These are phyloP conservation scores for Pythium dissotocum DNA, from an alignment of 352 stramenopile genomes.

Conservation along the genomic window DNA sequence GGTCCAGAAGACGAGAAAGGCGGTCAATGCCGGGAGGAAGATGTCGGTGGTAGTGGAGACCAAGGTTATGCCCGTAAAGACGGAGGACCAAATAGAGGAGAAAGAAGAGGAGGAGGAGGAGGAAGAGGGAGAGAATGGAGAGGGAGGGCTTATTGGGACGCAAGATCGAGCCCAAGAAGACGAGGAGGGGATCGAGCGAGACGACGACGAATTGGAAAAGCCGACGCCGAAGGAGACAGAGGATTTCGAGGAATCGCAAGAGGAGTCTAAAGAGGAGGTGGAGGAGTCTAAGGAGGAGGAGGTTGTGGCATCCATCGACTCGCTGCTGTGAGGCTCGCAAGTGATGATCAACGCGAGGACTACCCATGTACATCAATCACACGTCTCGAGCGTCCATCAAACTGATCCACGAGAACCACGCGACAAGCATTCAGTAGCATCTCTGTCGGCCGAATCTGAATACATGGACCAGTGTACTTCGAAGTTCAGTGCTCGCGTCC, in stretches of 20 bases:
- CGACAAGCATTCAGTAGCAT: not conserved
- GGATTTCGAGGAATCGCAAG: not conserved
- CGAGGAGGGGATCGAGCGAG: not conserved
- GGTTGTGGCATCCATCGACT: not conserved
- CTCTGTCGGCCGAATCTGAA: not conserved
- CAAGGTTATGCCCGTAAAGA: not conserved
- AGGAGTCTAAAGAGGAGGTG: not conserved
- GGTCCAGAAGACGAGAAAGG: slow-evolving; percentile 28
- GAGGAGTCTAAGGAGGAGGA: slow-evolving; percentile 1
- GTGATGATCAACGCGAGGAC: too few relatives aligned
- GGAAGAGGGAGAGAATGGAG: not conserved
- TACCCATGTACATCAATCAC: too few relatives aligned
- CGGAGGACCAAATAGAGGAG: slow-evolving; percentile 1
- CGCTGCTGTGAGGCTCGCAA: not conserved
- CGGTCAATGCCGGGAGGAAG: not conserved
- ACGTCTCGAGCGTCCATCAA: too few relatives aligned
- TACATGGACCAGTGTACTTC: too few relatives aligned
- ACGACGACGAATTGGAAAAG: not conserved
- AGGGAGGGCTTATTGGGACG: too few relatives aligned
- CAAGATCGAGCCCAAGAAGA: not conserved
- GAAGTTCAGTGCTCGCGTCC: too few relatives aligned
- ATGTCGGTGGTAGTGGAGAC: not conserved
- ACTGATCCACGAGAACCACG: not conserved
- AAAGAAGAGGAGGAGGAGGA: slow-evolving; percentile 1
- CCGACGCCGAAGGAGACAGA: not conserved